Evolutionary conservation across 345 rosid species (phyloP), one percentile per base, ranked within the genome.

Genomic region (Turnera subulata): DNA sequence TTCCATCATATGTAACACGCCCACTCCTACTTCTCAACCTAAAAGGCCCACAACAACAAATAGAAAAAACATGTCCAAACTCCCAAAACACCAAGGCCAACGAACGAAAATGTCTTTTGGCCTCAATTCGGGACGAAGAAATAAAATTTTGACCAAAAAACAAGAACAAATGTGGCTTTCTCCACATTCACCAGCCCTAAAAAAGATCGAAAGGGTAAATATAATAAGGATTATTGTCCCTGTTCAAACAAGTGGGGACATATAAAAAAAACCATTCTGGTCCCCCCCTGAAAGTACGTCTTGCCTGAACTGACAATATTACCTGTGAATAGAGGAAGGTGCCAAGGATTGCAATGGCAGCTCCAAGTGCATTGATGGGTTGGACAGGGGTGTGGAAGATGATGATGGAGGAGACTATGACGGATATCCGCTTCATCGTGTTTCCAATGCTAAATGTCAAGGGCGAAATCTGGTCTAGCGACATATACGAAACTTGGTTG

Each of bases 271-370:
- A 23, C 23, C 23, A 25, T 10, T 54, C 43, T 56, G 50, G 72
- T 61, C 68, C 75, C 68, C 55, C 5, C 42, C 2, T 6, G 18
- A 0, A 2, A 13, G 2, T 39, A 9, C 4, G 50, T n/a, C 23
- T 11, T 32, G 43, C 51, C 55, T 15, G 21, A 18, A 33, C 17
- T 15, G 14, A 26, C 11, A 19, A 50, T 38, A 55, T 6, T 74
- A 89, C 99, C 99, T 93, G 99, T 26, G 97, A 93, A 55, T 93
- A 93, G 70, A 93, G 67, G 95, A 93, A 93, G 55, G 97, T 90
- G 67, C 99, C 99, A 8, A 93, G 80, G 76, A 90, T 58, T 4
- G 99, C 99, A 7, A 93, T 85, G 77, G 96, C 97, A 21, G 97
- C 96, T 62, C 99, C 97, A 50, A 93, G 87, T 17, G 95, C 92